Evolutionary conservation across 495 filamentous ascomycete species (phyloP).

Genomic region (Hypoxylon subgilvum): DNA sequence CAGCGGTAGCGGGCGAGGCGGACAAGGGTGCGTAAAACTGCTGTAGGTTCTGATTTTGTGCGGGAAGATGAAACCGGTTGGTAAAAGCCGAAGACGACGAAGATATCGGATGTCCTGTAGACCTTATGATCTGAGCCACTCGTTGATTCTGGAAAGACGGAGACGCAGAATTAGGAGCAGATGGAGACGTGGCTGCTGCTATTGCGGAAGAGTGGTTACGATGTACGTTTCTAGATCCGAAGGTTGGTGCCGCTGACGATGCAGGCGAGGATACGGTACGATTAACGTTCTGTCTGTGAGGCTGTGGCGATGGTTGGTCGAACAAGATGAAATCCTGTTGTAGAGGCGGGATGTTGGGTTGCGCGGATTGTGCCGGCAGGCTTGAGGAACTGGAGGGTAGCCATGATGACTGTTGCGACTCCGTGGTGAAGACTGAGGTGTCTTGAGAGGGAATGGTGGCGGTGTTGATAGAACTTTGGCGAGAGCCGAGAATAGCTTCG

Average conservation of each 20-base stretch:
- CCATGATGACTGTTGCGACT: conserved; percentile 63
- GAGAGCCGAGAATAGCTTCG: conserved; percentile 55
- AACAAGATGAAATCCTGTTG: conserved; percentile 64
- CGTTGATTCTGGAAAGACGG: conserved; percentile 59
- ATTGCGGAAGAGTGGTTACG: conserved; percentile 41
- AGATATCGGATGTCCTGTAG: conserved; percentile 62
- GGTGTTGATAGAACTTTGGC: conserved; percentile 55
- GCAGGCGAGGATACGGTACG: conserved; percentile 48
- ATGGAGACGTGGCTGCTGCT: too few relatives aligned
- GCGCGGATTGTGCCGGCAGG: conserved; percentile 64
- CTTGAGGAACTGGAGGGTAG: conserved; percentile 64
- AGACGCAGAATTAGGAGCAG: conserved; percentile 45
- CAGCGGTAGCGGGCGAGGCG: conserved; percentile 53
- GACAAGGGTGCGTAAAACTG: conserved; percentile 61
- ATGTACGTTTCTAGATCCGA: conserved; percentile 40
- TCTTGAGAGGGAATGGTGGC: conserved; percentile 59
- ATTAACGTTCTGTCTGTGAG: conserved; percentile 57
- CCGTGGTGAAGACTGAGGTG: conserved; percentile 66
- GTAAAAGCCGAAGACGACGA: conserved; percentile 61
- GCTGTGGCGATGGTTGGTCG: conserved; percentile 48
- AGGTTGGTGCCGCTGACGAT: conserved; percentile 50
- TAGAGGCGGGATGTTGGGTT: conserved; percentile 47
- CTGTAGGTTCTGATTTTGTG: conserved; percentile 46
- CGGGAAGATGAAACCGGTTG: conserved; percentile 59
- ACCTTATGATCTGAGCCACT: conserved; percentile 65